Percentiles rank a stretch among this genome's conserved stretches.
These are phyloP conservation scores for Prototheca wickerhamii DNA, from an alignment of 163 green algal genomes.

Conservation along the genomic window DNA sequence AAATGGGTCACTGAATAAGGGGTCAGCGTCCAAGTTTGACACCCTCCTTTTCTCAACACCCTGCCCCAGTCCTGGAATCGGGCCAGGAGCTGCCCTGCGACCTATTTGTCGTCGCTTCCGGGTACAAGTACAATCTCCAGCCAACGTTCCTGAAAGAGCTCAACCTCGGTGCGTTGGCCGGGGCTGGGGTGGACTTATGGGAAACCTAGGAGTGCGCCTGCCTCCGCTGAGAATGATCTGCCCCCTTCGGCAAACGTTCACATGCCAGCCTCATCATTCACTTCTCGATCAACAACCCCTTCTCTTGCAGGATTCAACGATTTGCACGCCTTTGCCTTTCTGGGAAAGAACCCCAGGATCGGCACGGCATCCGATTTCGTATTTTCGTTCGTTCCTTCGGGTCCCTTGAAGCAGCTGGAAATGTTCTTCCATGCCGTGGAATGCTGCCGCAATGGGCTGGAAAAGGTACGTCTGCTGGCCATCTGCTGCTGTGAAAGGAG, in stretches of 20 bases:
- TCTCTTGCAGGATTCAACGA: conserved; percentile 23
- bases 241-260: too few species aligned
- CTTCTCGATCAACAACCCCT: too few species aligned
- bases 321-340: conserved; percentile 31
- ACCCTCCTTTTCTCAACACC: background rate
- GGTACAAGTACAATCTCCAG: conserved; percentile 20
- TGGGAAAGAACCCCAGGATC: conserved; percentile 22
- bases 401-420: conserved; percentile 30
- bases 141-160: conserved; percentile 17
- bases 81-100: conserved; percentile 4
- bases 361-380: conserved; percentile 31
- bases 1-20: too few species aligned
- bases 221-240: too few species aligned
- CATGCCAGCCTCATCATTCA: too few species aligned
- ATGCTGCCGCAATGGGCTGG: background rate
- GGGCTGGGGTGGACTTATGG: too few species aligned
- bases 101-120: conserved; percentile 20
- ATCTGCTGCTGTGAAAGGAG: too few species aligned
- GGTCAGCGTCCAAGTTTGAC: too few species aligned
- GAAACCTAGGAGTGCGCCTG: too few species aligned
- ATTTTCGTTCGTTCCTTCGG: conserved; percentile 27
- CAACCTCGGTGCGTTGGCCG: conserved; percentile 8
- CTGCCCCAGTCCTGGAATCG: conserved; percentile 6
- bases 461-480: background rate
- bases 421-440: conserved; percentile 27